Evolutionary conservation across 2,329 filamentous ascomycete genomes (phyloP), one percentile per base, ranked within the genome.

Genomic region (Onygenales sp.): DNA sequence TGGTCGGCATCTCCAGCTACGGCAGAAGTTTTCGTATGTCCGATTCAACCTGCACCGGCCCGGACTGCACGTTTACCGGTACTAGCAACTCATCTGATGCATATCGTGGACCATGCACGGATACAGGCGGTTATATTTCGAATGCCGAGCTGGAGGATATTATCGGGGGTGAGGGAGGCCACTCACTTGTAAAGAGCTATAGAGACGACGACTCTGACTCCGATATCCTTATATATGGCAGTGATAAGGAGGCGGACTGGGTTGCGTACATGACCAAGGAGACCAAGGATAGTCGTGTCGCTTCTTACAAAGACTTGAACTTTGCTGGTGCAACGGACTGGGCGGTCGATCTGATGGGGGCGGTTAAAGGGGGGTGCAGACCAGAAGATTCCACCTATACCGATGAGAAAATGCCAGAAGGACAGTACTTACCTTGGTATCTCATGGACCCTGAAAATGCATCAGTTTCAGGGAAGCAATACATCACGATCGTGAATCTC

Each of bases 121-220:
- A 53, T 4, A 71, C 67, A 0, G 57, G 55, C 0, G 72, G 72
- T 2, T 73, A 73, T 52, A 64, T 75, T 8, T 55, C 70, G 11
- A 60, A 72, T 47, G 65, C 66, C 2, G 72, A 75, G 61, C 71
- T 75, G 45, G 7, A 58, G 2, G 61, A 66, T 7, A 67, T 73
- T 57, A 59, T 63, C 36, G 38, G 48, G 21, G 27, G 55, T 8
- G 44, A 51, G 39, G 33, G 39, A 7, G 47, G 46, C 54, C 35
- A 44, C 42, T 43, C 60, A 51, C 48, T 33, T n/a, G n/a, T 31
- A 13, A 36, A 45, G 9, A 52, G 35, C 13, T 44, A 32, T 11
- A 9, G 46, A 8, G 47, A 46, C 47, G 49, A 39, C 17, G 21
- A 38, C 41, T 54, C 52, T n/a, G 45, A 51, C 48, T 56, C 54